Percentiles rank a stretch among this genome's conserved stretches.
Evolutionary conservation across 441 rosid species (phyloP).

Genomic region (Gossypium laxum): DNA sequence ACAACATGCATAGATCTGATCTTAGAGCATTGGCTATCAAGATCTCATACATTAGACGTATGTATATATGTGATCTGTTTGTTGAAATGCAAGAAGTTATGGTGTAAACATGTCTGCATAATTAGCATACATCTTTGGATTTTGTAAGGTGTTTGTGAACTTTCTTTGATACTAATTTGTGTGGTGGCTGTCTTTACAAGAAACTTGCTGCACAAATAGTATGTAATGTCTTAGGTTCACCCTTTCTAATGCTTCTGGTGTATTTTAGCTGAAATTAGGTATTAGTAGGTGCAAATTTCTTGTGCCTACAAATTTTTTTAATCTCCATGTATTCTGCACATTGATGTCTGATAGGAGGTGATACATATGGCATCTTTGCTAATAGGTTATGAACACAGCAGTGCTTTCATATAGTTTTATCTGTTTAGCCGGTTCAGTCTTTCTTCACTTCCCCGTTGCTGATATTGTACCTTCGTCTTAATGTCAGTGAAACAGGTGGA

Average conservation of each 20-base stretch:
- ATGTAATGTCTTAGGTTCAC: neutral
- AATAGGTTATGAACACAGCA: neutral
- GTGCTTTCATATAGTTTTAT: neutral
- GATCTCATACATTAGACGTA: neutral
- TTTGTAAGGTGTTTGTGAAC: conserved; percentile 1
- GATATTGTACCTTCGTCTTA: conserved; percentile 15
- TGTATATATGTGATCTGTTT: neutral
- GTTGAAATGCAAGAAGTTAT: neutral
- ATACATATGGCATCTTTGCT: neutral
- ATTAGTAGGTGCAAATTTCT: neutral
- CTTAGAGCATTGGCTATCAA: neutral
- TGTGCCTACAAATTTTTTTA: neutral
- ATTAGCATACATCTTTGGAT: neutral
- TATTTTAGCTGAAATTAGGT: neutral
- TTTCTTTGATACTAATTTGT: neutral
- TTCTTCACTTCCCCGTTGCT: conserved; percentile 7
- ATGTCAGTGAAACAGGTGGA: conserved; percentile 65
- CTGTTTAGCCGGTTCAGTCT: neutral
- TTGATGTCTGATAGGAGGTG: neutral
- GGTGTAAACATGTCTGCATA: neutral
- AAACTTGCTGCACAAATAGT: neutral
- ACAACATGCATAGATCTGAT: neutral
- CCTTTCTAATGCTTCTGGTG: neutral
- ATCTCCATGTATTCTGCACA: neutral
- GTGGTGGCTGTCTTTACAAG: neutral